These are phyloP conservation scores for Epichloe gansuensis DNA, from an alignment of 2,329 filamentous ascomycete species.

Conservation along the genomic window DNA sequence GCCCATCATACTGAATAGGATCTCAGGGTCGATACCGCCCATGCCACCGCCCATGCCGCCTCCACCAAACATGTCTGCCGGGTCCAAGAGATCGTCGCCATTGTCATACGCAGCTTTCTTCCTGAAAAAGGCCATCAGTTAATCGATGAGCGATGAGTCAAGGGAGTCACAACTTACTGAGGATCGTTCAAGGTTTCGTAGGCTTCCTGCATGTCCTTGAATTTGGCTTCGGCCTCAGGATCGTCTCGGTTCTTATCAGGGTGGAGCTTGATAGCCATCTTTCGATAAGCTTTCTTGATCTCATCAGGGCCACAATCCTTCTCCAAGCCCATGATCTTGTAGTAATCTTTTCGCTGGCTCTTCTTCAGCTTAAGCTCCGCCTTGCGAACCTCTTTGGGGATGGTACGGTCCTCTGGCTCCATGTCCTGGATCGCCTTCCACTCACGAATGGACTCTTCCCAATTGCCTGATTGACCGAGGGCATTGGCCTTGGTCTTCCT, in stretches of 20 bases:
- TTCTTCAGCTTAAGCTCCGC: slow-evolving; percentile 97
- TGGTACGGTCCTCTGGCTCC: slow-evolving; percentile 67
- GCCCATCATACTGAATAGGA: slow-evolving; percentile 77
- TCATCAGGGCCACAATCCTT: slow-evolving; percentile 75
- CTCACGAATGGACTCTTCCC: slow-evolving; percentile 84
- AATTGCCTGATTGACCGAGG: slow-evolving; percentile 69
- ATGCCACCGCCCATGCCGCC: slow-evolving; percentile 54
- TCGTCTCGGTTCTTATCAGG: slow-evolving; percentile 96
- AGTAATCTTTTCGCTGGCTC: slow-evolving; percentile 93
- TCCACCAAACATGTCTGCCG: slow-evolving; percentile 69
- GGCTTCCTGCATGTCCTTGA: slow-evolving; percentile 96
- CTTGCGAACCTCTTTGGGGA: slow-evolving; percentile 73
- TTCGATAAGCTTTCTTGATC: slow-evolving; percentile 96
- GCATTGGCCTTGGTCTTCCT: slow-evolving; percentile 91
- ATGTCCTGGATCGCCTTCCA: slow-evolving; percentile 76
- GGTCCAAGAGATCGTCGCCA: slow-evolving; percentile 81
- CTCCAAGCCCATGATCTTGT: slow-evolving; percentile 83
- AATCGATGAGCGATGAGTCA: neutral
- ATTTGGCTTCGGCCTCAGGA: slow-evolving; percentile 70
- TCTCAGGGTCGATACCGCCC: slow-evolving; percentile 58
- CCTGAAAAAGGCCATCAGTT: slow-evolving; percentile 27
- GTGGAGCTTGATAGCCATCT: slow-evolving; percentile 85
- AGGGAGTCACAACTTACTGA: slow-evolving; percentile 48
- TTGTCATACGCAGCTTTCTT: slow-evolving; percentile 87
- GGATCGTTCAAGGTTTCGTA: slow-evolving; percentile 92